Conservation (phyloP, 176 grass and related monocot genomes). For the Avena eriantha region DNA sequence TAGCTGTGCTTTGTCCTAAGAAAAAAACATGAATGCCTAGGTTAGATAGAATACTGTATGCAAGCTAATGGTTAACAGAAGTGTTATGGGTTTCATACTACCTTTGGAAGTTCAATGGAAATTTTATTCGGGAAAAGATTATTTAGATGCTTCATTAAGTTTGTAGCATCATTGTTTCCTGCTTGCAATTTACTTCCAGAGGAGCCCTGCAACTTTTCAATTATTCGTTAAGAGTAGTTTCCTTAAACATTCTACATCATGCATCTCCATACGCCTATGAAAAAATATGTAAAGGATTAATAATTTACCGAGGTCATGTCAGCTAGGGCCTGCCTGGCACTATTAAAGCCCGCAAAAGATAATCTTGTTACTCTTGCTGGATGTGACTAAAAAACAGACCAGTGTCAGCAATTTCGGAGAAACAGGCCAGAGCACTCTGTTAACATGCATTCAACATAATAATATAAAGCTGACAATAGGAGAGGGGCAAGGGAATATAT, state of each 20-base stretch:
- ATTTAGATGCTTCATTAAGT: conserved; percentile 59
- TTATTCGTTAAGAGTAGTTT: conserved; percentile 15
- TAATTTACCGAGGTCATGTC: background rate
- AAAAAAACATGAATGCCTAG: conserved; percentile 7
- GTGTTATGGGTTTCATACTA: conserved; percentile 32
- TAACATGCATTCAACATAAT: conserved; percentile 32
- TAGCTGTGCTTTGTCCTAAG: conserved; percentile 68
- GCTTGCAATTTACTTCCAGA: conserved; percentile 48
- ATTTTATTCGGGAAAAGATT: conserved; percentile 86
- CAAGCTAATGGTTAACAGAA: conserved; percentile 17
- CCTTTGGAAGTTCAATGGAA: conserved; percentile 73
- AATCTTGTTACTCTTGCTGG: background rate
- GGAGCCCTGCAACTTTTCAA: conserved; percentile 47
- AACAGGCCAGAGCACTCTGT: conserved; percentile 26
- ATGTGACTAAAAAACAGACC: conserved; percentile 29
- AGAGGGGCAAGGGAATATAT: conserved; percentile 9
- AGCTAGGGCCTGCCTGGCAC: background rate
- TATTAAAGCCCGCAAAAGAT: background rate
- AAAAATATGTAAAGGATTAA: background rate
- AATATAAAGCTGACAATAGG: background rate
- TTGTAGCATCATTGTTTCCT: conserved; percentile 54
- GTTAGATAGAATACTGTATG: conserved; percentile 43
- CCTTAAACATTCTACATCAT: conserved; percentile 12
- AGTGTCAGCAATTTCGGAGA: background rate
- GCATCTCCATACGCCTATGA: conserved; percentile 29